Conservation (phyloP, 2,329 filamentous ascomycete genomes). For the Akanthomyces lecanii region DNA sequence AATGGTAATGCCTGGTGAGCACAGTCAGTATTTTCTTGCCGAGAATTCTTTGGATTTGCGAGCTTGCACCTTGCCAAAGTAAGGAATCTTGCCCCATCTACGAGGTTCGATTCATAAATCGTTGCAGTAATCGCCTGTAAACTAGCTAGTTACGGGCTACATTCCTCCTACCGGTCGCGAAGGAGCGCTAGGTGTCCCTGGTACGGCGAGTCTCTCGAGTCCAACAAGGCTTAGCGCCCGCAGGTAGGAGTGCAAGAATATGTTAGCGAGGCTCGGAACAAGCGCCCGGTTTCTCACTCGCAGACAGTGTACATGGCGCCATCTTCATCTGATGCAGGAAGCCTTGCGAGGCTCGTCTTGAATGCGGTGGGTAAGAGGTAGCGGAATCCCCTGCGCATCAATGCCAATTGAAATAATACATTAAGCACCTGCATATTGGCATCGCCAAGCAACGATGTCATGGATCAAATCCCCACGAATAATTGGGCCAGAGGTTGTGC, state of each 20-base stretch:
- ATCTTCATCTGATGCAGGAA: too few species aligned
- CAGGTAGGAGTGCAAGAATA: too few species aligned
- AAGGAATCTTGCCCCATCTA: neutral
- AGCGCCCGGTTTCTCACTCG: too few species aligned
- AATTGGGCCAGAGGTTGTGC: neutral
- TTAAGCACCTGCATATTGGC: neutral
- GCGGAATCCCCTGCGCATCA: too few species aligned
- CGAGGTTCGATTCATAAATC: neutral
- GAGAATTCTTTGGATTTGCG: too few species aligned
- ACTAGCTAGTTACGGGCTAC: neutral
- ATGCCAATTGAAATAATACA: neutral
- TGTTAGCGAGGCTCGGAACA: too few species aligned
- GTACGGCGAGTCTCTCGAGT: neutral
- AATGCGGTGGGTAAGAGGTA: too few species aligned
- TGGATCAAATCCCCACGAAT: too few species aligned
- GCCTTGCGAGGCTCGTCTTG: too few species aligned
- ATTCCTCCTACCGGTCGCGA: neutral
- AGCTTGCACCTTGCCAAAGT: neutral
- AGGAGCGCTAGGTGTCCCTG: neutral
- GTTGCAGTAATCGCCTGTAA: neutral
- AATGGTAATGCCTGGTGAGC: neutral
- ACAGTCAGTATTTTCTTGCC: neutral
- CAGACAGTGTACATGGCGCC: too few species aligned
- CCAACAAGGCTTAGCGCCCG: neutral
- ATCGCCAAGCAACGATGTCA: neutral